phyloP scores from a whole-genome alignment of 176 grass and related monocot genomes.

The Oryza australiensis region DNA sequence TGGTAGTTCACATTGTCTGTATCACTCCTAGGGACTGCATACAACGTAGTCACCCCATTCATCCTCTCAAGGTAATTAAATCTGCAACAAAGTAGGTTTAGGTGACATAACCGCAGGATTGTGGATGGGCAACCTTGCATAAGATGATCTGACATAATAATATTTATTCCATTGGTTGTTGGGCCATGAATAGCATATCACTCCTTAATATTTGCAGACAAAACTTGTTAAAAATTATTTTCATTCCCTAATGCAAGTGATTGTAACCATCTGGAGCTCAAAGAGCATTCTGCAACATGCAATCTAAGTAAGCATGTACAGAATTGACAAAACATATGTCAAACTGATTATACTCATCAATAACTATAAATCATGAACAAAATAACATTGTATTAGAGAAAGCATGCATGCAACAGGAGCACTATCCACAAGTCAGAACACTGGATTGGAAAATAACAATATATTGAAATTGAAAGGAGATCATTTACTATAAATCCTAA shows the following conservation, averaged over 20 bases:
- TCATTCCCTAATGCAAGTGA: background rate
- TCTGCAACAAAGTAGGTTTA: slow-evolving; percentile 37
- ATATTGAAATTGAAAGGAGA: background rate
- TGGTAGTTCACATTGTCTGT: slow-evolving; percentile 36
- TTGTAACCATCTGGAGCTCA: background rate
- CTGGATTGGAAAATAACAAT: background rate
- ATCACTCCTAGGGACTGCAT: slow-evolving; percentile 46
- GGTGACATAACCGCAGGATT: background rate
- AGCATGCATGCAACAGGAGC: background rate
- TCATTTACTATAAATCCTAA: background rate
- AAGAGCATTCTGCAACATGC: background rate
- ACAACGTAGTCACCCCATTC: slow-evolving; percentile 74
- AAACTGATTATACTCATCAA: slow-evolving; percentile 4
- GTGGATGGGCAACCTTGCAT: background rate
- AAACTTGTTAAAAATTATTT: background rate
- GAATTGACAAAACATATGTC: background rate
- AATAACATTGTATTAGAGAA: slow-evolving; percentile 1
- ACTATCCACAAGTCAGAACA: background rate
- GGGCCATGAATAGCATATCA: background rate
- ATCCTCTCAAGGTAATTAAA: slow-evolving; percentile 91
- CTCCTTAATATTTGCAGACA: background rate
- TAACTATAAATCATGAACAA: background rate
- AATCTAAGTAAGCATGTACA: background rate
- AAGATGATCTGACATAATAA: background rate
- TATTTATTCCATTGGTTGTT: background rate